These are phyloP conservation scores for Tephrocybe rancida DNA, from an alignment of 768 basidiomycete genomes.

Conservation along the genomic window DNA sequence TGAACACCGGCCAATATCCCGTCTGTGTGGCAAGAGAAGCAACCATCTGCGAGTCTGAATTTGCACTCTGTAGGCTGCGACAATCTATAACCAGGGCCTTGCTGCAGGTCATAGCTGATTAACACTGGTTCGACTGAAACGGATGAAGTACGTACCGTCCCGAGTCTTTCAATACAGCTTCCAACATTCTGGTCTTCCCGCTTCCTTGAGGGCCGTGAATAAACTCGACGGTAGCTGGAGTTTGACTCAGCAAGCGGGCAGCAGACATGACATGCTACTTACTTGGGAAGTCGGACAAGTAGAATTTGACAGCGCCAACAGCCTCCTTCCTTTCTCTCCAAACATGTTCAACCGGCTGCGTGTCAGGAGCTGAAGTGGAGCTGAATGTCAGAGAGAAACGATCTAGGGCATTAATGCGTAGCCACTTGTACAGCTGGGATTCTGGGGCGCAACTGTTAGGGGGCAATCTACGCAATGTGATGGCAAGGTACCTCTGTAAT, in stretches of 20 bases:
- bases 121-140: neutral
- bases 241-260: neutral
- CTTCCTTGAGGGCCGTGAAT: conserved; percentile 85
- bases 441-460: conserved; percentile 40
- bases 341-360: conserved; percentile 39
- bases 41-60: conserved; percentile 71
- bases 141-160: conserved; percentile 44
- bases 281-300: conserved; percentile 81
- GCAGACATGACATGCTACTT: conserved; percentile 20
- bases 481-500: conserved; percentile 59
- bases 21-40: conserved; percentile 75
- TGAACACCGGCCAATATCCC: conserved; percentile 90
- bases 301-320: conserved; percentile 62
- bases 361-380: conserved; percentile 25
- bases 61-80: conserved; percentile 65
- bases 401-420: conserved; percentile 63
- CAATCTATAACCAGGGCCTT: conserved; percentile 85
- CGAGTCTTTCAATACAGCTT: conserved; percentile 50
- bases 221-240: conserved; percentile 71
- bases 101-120: conserved; percentile 36
- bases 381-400: conserved; percentile 28
- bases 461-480: neutral
- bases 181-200: conserved; percentile 69
- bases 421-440: conserved; percentile 76
- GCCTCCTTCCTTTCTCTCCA: conserved; percentile 91